These are phyloP conservation scores for Arabidopsis suecica DNA, from an alignment of 345 rosid genomes.

Conservation along the genomic window DNA sequence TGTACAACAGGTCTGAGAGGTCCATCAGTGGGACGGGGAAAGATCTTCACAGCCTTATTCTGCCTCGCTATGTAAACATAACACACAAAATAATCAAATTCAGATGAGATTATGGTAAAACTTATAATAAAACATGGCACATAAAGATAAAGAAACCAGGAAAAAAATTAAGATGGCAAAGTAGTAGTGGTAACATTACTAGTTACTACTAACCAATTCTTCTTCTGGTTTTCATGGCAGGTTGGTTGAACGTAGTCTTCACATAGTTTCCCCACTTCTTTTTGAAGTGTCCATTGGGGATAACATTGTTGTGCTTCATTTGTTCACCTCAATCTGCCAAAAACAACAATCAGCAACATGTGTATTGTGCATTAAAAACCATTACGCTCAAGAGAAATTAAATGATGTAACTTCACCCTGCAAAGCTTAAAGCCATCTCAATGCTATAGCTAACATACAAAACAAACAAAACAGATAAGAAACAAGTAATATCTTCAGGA, in stretches of 20 bases:
- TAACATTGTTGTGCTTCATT: constrained; percentile 81
- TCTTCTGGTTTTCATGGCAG: constrained; percentile 72
- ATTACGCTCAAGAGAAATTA: too few relatives aligned
- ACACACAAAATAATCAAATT: too few relatives aligned
- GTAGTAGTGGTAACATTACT: constrained; percentile 7
- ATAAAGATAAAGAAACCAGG: too few relatives aligned
- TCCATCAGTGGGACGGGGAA: constrained; percentile 79
- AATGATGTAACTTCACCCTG: too few relatives aligned
- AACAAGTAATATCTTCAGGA: too few relatives aligned
- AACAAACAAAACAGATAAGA: too few relatives aligned
- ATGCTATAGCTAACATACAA: too few relatives aligned
- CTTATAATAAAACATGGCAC: too few relatives aligned
- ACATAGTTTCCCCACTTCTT: constrained; percentile 87
- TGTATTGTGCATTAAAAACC: too few relatives aligned
- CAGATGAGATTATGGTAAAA: neutral
- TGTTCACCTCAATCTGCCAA: constrained; percentile 36
- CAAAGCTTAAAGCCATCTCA: too few relatives aligned
- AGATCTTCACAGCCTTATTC: constrained; percentile 77
- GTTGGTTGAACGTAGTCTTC: constrained; percentile 86
- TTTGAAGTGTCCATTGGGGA: constrained; percentile 76
- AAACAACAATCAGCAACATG: too few relatives aligned
- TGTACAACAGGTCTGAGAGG: constrained; percentile 79
- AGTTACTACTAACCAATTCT: constrained; percentile 51
- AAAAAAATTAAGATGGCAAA: too few relatives aligned
- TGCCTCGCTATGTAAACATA: constrained; percentile 60